phyloP scores from a whole-genome alignment of 768 basidiomycete genomes.

The Macrolepiota albuminosa region DNA sequence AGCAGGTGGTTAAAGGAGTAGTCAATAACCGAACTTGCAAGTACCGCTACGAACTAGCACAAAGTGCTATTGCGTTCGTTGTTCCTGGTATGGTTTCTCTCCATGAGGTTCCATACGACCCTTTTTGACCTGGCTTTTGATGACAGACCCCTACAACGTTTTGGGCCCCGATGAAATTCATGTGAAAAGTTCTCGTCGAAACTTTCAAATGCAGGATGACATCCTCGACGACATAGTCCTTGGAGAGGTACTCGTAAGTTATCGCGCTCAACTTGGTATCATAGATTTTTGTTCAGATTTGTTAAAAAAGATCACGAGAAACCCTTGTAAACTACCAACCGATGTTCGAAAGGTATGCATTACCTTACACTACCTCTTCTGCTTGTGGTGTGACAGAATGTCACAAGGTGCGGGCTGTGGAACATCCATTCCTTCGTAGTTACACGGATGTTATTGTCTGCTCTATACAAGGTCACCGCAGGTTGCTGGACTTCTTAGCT shows the following conservation, averaged over 20 bases:
- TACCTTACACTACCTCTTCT: background rate
- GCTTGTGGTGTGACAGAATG: background rate
- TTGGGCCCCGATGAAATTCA: slow-evolving; percentile 53
- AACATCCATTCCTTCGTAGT: slow-evolving; percentile 40
- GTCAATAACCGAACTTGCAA: slow-evolving; percentile 38
- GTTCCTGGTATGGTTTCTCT: slow-evolving; percentile 46
- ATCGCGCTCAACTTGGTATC: background rate
- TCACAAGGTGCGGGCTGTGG: slow-evolving; percentile 52
- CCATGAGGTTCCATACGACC: slow-evolving; percentile 12
- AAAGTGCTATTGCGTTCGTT: slow-evolving; percentile 58
- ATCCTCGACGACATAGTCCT: slow-evolving; percentile 42
- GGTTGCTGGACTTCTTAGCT: slow-evolving; percentile 58
- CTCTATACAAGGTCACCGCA: slow-evolving; percentile 46
- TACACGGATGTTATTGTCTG: slow-evolving; percentile 57
- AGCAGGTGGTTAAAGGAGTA: slow-evolving; percentile 39
- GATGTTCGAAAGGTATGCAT: slow-evolving; percentile 56
- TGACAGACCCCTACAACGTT: slow-evolving; percentile 46
- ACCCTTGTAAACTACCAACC: slow-evolving; percentile 69
- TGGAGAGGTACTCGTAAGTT: slow-evolving; percentile 53
- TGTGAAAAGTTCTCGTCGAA: slow-evolving; percentile 43
- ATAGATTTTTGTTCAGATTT: background rate
- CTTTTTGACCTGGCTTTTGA: background rate
- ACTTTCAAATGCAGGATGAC: slow-evolving; percentile 38
- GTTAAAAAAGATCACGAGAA: slow-evolving; percentile 43
- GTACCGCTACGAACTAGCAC: slow-evolving; percentile 47